Evolutionary conservation across 768 basidiomycete genomes (phyloP).

Genomic region (Psilocybe azurescens): DNA sequence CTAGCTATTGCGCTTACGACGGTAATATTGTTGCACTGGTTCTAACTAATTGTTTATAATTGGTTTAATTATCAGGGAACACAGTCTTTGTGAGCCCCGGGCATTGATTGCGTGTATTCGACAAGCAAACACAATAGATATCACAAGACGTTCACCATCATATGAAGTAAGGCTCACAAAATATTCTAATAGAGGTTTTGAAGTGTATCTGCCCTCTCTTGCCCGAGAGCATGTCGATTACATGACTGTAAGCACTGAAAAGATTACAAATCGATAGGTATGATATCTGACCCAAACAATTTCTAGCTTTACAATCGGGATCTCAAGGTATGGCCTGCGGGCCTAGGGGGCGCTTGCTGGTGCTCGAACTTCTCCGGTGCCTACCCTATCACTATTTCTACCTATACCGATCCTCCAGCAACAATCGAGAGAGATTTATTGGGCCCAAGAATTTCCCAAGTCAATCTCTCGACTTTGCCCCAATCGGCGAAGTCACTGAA

Average conservation of each 20-base stretch:
- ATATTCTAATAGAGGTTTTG: slow-evolving; percentile 50
- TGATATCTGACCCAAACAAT: background rate
- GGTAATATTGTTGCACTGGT: slow-evolving; percentile 34
- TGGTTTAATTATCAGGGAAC: background rate
- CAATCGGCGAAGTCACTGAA: background rate
- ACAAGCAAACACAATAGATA: slow-evolving; percentile 37
- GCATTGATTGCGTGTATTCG: background rate
- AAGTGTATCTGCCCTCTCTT: slow-evolving; percentile 51
- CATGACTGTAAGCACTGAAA: background rate
- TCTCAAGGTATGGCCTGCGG: background rate
- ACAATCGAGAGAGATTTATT: background rate
- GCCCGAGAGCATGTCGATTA: slow-evolving; percentile 25
- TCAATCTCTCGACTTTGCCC: background rate
- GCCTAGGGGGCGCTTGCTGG: background rate
- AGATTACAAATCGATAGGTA: background rate
- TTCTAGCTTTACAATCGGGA: background rate
- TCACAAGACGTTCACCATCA: slow-evolving; percentile 54
- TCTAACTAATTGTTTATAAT: background rate
- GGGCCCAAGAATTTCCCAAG: background rate
- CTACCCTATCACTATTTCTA: too few relatives aligned
- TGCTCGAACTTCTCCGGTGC: background rate
- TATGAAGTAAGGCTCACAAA: slow-evolving; percentile 56
- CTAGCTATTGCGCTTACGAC: slow-evolving; percentile 41
- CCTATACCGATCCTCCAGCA: background rate
- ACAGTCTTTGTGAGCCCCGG: background rate